Percentiles rank a stretch among this genome's conserved stretches.
These are phyloP conservation scores for Auricularia sp. DNA, from an alignment of 768 basidiomycete species.

Conservation along the genomic window DNA sequence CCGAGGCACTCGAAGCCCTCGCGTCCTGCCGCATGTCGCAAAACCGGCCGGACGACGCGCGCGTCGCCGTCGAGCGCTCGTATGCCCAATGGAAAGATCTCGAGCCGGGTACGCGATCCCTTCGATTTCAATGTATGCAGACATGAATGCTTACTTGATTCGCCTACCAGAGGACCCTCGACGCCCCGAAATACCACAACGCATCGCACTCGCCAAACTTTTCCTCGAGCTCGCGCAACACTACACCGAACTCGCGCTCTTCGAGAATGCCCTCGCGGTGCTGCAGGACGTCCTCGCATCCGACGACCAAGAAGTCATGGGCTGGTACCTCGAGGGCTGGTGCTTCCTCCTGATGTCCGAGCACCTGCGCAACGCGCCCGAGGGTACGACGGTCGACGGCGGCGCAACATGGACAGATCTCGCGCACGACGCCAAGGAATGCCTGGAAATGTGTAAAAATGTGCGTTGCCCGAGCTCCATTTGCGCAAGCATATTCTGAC, in stretches of 20 bases:
- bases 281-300: slow-evolving; percentile 69
- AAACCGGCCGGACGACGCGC: slow-evolving; percentile 73
- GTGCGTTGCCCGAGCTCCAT: slow-evolving; percentile 32
- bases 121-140: neutral
- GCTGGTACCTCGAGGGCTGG: slow-evolving; percentile 94
- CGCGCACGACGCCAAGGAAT: slow-evolving; percentile 66
- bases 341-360: slow-evolving; percentile 79
- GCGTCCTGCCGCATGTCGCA: slow-evolving; percentile 88
- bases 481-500: neutral
- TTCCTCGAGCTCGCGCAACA: slow-evolving; percentile 47
- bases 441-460: slow-evolving; percentile 72
- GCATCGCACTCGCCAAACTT: slow-evolving; percentile 67
- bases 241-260: slow-evolving; percentile 36
- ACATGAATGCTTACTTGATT: too few species aligned
- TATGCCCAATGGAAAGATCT: slow-evolving; percentile 65
- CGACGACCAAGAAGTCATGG: slow-evolving; percentile 82
- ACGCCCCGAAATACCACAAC: slow-evolving; percentile 61
- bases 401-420: slow-evolving; percentile 58
- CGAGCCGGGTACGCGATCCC: slow-evolving; percentile 35
- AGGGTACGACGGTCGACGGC: neutral
- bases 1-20: slow-evolving; percentile 70
- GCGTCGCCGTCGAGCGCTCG: slow-evolving; percentile 52
- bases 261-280: slow-evolving; percentile 62
- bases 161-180: slow-evolving; percentile 45
- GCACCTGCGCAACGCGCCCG: slow-evolving; percentile 20